Percentiles rank a stretch among this genome's conserved stretches.
phyloP scores from a whole-genome alignment of 176 grass and related monocot genomes.

The Musa schizocarpa region DNA sequence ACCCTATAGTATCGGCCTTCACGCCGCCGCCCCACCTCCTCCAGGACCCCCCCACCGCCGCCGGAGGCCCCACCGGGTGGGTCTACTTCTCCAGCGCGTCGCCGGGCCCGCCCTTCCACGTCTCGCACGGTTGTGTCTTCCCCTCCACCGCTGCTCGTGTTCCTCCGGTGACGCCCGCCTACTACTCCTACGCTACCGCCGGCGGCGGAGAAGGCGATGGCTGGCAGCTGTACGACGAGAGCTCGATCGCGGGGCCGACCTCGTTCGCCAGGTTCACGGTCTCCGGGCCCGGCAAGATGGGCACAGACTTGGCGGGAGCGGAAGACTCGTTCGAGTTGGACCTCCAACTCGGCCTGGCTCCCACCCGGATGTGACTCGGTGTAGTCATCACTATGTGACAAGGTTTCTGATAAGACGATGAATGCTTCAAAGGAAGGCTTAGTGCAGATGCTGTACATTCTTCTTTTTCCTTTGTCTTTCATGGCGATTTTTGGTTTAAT shows the following conservation, averaged over 20 bases:
- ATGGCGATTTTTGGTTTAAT: too few relatives aligned
- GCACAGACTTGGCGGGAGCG: conserved; percentile 30
- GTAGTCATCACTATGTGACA: background rate
- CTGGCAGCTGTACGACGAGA: conserved; percentile 26
- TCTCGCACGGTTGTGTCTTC: conserved; percentile 74
- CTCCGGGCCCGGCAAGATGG: conserved; percentile 17
- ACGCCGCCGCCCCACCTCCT: conserved; percentile 56
- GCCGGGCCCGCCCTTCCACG: conserved; percentile 48
- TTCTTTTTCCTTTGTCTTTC: too few relatives aligned
- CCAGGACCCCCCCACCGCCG: conserved; percentile 23
- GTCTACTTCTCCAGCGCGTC: conserved; percentile 74
- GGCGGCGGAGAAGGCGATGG: conserved; percentile 30
- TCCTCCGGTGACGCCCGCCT: conserved; percentile 31
- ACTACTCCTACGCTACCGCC: conserved; percentile 29
- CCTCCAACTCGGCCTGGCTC: conserved; percentile 87
- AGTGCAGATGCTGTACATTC: too few relatives aligned
- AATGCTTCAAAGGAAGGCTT: too few relatives aligned
- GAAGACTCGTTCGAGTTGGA: conserved; percentile 71
- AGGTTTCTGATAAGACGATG: background rate
- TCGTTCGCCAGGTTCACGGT: conserved; percentile 33
- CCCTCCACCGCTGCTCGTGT: conserved; percentile 13
- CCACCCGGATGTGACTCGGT: conserved; percentile 40
- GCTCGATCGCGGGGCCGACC: background rate
- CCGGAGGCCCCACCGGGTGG: conserved; percentile 49
- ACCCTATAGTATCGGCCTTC: conserved; percentile 74